A percentile compares a stretch with the other conserved stretches of the same genome.
phyloP scores from a whole-genome alignment of 495 filamentous ascomycete genomes.

The Penicillium canescens region DNA sequence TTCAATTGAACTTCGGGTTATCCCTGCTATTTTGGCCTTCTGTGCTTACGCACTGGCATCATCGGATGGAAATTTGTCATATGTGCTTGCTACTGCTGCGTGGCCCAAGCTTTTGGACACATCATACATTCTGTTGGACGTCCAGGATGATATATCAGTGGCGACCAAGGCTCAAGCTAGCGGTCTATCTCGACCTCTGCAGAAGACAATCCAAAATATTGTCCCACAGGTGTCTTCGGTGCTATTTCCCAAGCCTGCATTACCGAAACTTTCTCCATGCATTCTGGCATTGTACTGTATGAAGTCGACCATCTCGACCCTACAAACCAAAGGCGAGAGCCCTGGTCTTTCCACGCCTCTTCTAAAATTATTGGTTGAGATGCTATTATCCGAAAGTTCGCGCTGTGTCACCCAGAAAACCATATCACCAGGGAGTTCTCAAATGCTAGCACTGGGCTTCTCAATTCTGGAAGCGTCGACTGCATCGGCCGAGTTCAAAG shows the following conservation, averaged over 20 bases:
- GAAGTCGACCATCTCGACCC: conserved; percentile 19
- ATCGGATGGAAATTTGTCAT: conserved; percentile 24
- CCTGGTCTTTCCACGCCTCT: conserved; percentile 25
- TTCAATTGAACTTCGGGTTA: conserved; percentile 28
- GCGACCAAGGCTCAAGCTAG: conserved; percentile 14
- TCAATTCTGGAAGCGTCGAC: conserved; percentile 66
- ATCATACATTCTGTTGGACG: conserved; percentile 23
- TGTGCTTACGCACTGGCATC: conserved; percentile 34
- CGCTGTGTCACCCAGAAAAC: not conserved
- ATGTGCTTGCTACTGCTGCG: conserved; percentile 24
- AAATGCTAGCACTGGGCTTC: conserved; percentile 40
- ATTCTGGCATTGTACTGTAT: conserved; percentile 34
- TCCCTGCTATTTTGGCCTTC: conserved; percentile 31
- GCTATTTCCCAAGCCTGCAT: conserved; percentile 19
- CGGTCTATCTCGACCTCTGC: conserved; percentile 31
- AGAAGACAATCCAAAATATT: conserved; percentile 29
- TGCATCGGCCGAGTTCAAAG: conserved; percentile 21
- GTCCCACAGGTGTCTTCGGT: conserved; percentile 20
- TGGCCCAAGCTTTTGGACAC: conserved; percentile 38
- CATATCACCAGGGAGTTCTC: conserved; percentile 8
- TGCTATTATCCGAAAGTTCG: conserved; percentile 22
- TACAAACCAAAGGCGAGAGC: conserved; percentile 31
- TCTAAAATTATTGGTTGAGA: conserved; percentile 24
- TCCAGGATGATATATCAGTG: conserved; percentile 27
- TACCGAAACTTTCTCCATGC: conserved; percentile 31